A percentile compares a stretch with the other conserved stretches of the same genome.
Evolutionary conservation across 2,329 filamentous ascomycete genomes (phyloP).

Genomic region (Drechslera avenae): DNA sequence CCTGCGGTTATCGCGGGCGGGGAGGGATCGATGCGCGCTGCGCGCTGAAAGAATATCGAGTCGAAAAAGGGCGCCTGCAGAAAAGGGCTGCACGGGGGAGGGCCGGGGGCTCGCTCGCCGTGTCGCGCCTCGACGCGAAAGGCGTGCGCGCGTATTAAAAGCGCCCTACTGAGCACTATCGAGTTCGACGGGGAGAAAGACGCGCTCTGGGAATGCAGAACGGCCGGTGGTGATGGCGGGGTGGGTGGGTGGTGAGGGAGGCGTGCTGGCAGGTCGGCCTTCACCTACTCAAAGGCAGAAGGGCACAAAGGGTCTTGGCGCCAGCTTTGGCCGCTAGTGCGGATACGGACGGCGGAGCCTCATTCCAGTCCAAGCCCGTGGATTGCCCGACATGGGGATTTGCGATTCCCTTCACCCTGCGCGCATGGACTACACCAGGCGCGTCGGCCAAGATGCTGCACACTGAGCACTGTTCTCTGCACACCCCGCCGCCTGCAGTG

Average conservation of each 20-base stretch:
- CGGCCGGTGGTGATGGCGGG: slow-evolving; percentile 39
- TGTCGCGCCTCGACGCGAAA: slow-evolving; percentile 28
- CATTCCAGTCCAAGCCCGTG: slow-evolving; percentile 4
- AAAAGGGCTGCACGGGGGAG: slow-evolving; percentile 39
- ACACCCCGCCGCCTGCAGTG: slow-evolving; percentile 17
- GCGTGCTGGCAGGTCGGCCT: slow-evolving; percentile 21
- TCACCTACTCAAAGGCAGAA: slow-evolving; percentile 15
- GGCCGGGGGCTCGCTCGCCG: slow-evolving; percentile 37
- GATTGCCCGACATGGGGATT: background rate
- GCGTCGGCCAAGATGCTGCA: slow-evolving; percentile 29
- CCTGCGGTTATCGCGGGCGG: slow-evolving; percentile 13
- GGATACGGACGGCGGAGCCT: slow-evolving; percentile 20
- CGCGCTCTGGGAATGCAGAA: slow-evolving; percentile 44
- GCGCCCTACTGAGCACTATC: slow-evolving; percentile 35
- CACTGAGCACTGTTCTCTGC: slow-evolving; percentile 19
- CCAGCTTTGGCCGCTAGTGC: slow-evolving; percentile 11
- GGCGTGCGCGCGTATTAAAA: slow-evolving; percentile 31
- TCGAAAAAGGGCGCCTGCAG: slow-evolving; percentile 32
- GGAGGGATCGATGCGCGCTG: slow-evolving; percentile 37
- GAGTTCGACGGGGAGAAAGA: slow-evolving; percentile 31
- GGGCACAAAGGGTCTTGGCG: slow-evolving; percentile 18
- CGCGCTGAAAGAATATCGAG: slow-evolving; percentile 40
- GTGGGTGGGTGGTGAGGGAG: slow-evolving; percentile 33
- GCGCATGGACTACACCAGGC: slow-evolving; percentile 18
- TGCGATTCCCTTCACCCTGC: slow-evolving; percentile 12